Base-by-base conservation (phyloP, 805 yeast species). In the Saccharomycopsis capsularis region DNA sequence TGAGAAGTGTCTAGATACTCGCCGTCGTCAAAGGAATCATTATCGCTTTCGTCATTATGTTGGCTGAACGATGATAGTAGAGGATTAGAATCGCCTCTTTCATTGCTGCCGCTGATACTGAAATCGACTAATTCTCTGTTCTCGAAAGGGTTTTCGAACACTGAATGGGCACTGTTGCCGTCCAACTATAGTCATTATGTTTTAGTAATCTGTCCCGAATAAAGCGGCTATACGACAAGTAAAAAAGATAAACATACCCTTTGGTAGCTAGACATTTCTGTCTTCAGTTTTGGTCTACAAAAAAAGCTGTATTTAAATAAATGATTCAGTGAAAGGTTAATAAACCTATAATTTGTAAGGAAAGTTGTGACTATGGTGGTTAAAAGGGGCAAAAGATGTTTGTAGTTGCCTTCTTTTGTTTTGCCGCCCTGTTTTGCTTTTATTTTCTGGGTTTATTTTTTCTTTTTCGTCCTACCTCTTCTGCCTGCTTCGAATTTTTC, bases 161-260 rank as follows among this genome's bases (percentile, higher is more conserved):
- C 47, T 13, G 40, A 16, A 2, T 11, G 11, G 5, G 47, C n/a
- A 15, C 29, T 19, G 21, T 40, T 44, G 18, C 24, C 34, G 3
- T 48, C 23, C 25, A 47, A n/a, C 50, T 47, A 35, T 3, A 29
- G n/a, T 15, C 7, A 6, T 3, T 15, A 35, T 4, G 3, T 18
- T 42, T 42, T 47, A 41, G 46, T 35, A 41, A 40, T 18, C 36
- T 16, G 15, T 7, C 7, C 2, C 1, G 24, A 21, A 25, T 6
- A 29, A 7, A 29, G 13, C 13, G 13, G 7, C 7, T 13, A 7
- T 9, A 29, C 32, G 13, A 29, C 32, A 9, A 13, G 32, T 29
- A 9, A 29, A n/a, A n/a, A n/a, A n/a, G 19, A 21, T 22, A 21
- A 13, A 50, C 52, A 18, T 35, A 50, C 55, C 40, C 51, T 52